Conservation (phyloP, 805 yeast genomes). For the Dipodascopsis uninucleata region DNA sequence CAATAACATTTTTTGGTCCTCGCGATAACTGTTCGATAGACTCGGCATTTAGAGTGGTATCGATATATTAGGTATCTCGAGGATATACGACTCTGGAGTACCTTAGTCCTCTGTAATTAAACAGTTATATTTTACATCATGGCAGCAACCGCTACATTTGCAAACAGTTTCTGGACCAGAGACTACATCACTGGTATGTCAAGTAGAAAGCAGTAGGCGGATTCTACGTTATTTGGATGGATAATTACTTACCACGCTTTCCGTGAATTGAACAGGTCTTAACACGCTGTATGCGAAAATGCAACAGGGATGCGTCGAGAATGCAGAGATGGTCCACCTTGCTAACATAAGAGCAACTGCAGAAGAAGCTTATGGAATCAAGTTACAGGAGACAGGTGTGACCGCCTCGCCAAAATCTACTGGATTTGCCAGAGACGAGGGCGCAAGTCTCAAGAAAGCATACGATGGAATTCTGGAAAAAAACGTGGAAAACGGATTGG, state of each 20-base stretch:
- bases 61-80: too few species aligned
- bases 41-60: too few species aligned
- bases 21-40: too few species aligned
- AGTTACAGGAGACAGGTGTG: conserved; percentile 43
- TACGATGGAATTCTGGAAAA: conserved; percentile 54
- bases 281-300: conserved; percentile 39
- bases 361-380: conserved; percentile 62
- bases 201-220: conserved; percentile 33
- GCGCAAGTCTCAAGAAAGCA: conserved; percentile 61
- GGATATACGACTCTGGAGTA: too few species aligned
- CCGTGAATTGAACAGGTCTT: conserved; percentile 37
- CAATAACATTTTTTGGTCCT: too few species aligned
- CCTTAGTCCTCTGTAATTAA: not conserved
- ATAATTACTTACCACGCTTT: too few species aligned
- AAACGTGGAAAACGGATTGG: conserved; percentile 53
- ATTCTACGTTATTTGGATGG: too few species aligned
- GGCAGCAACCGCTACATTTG: conserved; percentile 40
- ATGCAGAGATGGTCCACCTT: conserved; percentile 61
- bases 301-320: conserved; percentile 59
- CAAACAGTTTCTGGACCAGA: conserved; percentile 73
- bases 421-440: conserved; percentile 55
- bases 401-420: conserved; percentile 40
- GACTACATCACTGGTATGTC: conserved; percentile 54
- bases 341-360: conserved; percentile 69
- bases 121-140: not conserved